Conservation (phyloP, 805 yeast species). For the Saccharomycopsis capsularis region DNA sequence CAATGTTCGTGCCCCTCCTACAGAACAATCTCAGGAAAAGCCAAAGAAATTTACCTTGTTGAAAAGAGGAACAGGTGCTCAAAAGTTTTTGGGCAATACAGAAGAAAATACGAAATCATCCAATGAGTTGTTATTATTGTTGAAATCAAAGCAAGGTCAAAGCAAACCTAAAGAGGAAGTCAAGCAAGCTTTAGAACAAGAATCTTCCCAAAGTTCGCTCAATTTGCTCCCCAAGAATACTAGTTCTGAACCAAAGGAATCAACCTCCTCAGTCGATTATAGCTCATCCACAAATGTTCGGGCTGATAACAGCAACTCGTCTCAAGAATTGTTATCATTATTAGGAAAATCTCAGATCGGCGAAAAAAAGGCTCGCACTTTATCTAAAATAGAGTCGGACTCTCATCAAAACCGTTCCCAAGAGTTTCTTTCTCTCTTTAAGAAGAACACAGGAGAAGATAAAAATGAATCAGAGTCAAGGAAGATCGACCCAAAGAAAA, state of each 20-base stretch:
- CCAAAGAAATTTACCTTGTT: not conserved
- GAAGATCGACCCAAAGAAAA: not conserved
- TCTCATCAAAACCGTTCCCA: too few species aligned
- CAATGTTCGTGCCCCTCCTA: not conserved
- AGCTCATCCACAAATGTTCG: not conserved
- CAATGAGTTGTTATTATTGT: not conserved
- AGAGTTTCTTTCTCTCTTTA: not conserved
- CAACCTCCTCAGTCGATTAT: not conserved
- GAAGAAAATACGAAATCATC: not conserved
- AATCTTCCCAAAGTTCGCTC: too few species aligned
- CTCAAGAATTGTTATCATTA: too few species aligned
- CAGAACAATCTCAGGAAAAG: too few species aligned
- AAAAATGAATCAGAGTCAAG: not conserved
- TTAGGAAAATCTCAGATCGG: too few species aligned
- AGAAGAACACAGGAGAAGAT: not conserved
- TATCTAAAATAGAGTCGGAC: too few species aligned
- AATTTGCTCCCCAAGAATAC: too few species aligned
- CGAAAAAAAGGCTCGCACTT: too few species aligned
- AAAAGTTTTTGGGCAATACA: too few species aligned
- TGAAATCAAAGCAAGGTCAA: not conserved
- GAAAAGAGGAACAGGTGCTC: not conserved
- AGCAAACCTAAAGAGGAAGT: too few species aligned
- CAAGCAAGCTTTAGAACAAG: too few species aligned
- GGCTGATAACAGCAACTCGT: too few species aligned
- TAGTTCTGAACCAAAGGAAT: not conserved